A percentile compares a stretch with the other conserved stretches of the same genome.
Conservation (phyloP, 164 flowering plant genomes). For the Berberis vulgaris region DNA sequence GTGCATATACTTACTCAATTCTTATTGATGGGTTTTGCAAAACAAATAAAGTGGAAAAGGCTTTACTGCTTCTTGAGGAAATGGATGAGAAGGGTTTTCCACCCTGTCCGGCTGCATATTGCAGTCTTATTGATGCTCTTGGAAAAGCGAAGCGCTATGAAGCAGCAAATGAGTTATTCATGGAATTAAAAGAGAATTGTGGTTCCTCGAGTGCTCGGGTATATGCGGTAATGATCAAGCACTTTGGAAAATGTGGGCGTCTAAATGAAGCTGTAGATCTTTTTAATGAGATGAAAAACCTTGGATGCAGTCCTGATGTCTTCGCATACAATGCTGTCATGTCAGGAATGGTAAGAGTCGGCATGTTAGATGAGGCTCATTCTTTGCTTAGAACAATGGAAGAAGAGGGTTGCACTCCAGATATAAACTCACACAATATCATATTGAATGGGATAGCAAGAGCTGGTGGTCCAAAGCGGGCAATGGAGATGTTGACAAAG, state of each 20-base stretch:
- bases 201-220: conserved; percentile 76
- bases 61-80: conserved; percentile 79
- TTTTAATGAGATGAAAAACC: conserved; percentile 76
- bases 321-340: conserved; percentile 89
- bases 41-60: conserved; percentile 79
- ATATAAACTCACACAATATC: conserved; percentile 80
- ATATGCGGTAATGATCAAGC: conserved; percentile 94
- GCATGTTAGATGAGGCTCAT: conserved; percentile 80
- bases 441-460: conserved; percentile 76
- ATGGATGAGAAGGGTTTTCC: conserved; percentile 98
- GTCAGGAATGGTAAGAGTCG: conserved; percentile 88
- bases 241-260: conserved; percentile 83
- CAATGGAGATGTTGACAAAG: conserved; percentile 66
- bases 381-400: conserved; percentile 72
- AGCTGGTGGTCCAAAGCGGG: conserved; percentile 64
- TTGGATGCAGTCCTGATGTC: conserved; percentile 77
- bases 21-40: conserved; percentile 94
- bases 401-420: conserved; percentile 70
- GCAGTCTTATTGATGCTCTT: conserved; percentile 79
- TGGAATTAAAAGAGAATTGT: conserved; percentile 81
- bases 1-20: conserved; percentile 79
- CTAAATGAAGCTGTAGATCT: conserved; percentile 69
- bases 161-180: conserved; percentile 86
- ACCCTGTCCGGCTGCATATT: conserved; percentile 92
- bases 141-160: conserved; percentile 84